Conservation (phyloP, 805 yeast species). For the Metschnikowia corniflorae region DNA sequence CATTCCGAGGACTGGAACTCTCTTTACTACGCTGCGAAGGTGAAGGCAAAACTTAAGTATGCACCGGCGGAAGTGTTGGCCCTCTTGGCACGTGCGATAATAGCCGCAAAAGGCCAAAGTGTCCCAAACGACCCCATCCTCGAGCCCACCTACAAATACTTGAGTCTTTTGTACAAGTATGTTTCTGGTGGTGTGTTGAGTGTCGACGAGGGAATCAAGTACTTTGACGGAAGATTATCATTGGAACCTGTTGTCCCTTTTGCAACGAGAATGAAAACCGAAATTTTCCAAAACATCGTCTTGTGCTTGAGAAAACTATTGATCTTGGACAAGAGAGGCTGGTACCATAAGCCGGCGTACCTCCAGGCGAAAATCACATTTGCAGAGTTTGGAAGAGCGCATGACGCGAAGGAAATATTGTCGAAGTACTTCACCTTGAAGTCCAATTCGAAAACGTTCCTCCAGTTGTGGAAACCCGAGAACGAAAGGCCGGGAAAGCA, state of each 20-base stretch:
- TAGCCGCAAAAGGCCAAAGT: constrained; percentile 35
- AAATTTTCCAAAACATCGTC: constrained; percentile 41
- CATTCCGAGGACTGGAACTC: constrained; percentile 57
- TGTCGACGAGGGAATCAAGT: constrained; percentile 34
- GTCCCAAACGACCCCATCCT: constrained; percentile 52
- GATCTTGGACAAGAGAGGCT: constrained; percentile 69
- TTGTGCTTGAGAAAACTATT: constrained; percentile 46
- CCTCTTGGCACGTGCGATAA: constrained; percentile 44
- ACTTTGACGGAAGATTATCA: constrained; percentile 37
- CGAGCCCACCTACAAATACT: constrained; percentile 74
- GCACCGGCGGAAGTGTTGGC: constrained; percentile 35
- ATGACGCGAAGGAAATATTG: constrained; percentile 63
- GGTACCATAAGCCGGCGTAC: constrained; percentile 88
- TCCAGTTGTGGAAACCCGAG: constrained; percentile 92
- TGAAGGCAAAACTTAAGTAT: constrained; percentile 47
- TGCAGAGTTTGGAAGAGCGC: constrained; percentile 50
- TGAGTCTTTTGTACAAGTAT: constrained; percentile 57
- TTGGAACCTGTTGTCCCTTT: constrained; percentile 7
- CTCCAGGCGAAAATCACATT: constrained; percentile 61
- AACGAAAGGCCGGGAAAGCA: constrained; percentile 90
- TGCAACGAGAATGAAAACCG: constrained; percentile 14
- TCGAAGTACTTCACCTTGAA: constrained; percentile 59
- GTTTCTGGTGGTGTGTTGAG: constrained; percentile 36
- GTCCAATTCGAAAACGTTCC: constrained; percentile 63
- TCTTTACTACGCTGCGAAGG: constrained; percentile 55